Evolutionary conservation across 768 basidiomycete genomes (phyloP).

Genomic region (Lactarius akahatsu): DNA sequence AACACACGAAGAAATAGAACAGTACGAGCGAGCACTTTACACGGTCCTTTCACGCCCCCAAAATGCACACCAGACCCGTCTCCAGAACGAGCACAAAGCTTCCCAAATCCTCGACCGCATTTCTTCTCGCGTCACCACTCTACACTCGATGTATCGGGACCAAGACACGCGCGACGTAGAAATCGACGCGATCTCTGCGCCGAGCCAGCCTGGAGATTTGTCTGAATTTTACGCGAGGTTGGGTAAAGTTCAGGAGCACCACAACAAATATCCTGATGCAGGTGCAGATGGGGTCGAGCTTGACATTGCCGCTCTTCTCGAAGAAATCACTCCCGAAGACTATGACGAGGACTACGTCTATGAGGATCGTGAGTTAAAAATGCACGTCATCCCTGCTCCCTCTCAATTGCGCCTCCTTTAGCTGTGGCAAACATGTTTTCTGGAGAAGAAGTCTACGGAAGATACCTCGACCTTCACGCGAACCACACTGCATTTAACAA

Average conservation of each 20-base stretch:
- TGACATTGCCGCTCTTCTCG: slow-evolving; percentile 78
- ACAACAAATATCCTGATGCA: slow-evolving; percentile 93
- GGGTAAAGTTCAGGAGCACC: slow-evolving; percentile 94
- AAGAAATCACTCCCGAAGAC: slow-evolving; percentile 68
- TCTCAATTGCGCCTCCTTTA: slow-evolving; percentile 35
- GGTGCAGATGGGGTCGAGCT: slow-evolving; percentile 76
- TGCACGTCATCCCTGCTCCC: slow-evolving; percentile 36
- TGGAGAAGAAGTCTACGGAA: slow-evolving; percentile 93
- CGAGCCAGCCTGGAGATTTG: slow-evolving; percentile 62
- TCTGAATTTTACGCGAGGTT: slow-evolving; percentile 96
- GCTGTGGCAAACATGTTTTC: slow-evolving; percentile 87
- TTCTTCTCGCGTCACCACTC: slow-evolving; percentile 58
- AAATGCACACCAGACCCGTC: slow-evolving; percentile 56
- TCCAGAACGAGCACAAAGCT: slow-evolving; percentile 86
- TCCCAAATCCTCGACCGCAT: slow-evolving; percentile 88
- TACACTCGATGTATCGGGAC: slow-evolving; percentile 78
- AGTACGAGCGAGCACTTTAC: slow-evolving; percentile 84
- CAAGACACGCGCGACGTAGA: slow-evolving; percentile 69
- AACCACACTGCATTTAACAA: slow-evolving; percentile 90
- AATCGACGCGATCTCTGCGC: slow-evolving; percentile 58
- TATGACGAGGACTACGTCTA: slow-evolving; percentile 73
- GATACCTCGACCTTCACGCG: slow-evolving; percentile 89
- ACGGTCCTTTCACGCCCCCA: slow-evolving; percentile 72
- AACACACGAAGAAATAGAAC: slow-evolving; percentile 94
- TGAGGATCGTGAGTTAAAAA: slow-evolving; percentile 80